These are phyloP conservation scores for Penicillium alfredii DNA, from an alignment of 495 filamentous ascomycete genomes.

Conservation along the genomic window DNA sequence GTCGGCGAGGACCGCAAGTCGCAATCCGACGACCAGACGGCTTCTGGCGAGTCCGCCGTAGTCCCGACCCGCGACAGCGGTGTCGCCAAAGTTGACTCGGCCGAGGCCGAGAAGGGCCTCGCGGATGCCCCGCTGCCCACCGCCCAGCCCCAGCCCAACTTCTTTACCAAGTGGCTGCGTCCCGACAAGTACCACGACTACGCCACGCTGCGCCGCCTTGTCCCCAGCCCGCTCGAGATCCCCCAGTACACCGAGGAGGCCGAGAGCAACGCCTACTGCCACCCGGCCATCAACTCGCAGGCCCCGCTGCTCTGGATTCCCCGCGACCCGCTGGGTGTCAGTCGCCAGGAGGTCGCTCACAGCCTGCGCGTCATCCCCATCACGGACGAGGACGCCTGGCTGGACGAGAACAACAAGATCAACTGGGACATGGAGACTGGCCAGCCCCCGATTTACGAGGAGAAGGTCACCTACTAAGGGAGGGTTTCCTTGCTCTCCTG, in stretches of 20 bases:
- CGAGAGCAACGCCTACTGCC: slow-evolving; percentile 67
- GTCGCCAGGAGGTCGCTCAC: slow-evolving; percentile 68
- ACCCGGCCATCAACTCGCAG: slow-evolving; percentile 60
- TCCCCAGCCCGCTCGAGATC: slow-evolving; percentile 51
- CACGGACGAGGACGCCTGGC: slow-evolving; percentile 73
- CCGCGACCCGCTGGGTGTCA: slow-evolving; percentile 67
- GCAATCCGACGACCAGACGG: slow-evolving; percentile 15
- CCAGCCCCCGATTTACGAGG: slow-evolving; percentile 72
- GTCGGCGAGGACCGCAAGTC: slow-evolving; percentile 24
- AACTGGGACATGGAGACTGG: slow-evolving; percentile 67
- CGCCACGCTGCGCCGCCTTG: slow-evolving; percentile 59
- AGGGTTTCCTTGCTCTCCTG: not conserved
- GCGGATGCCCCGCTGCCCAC: slow-evolving; percentile 13
- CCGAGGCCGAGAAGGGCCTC: slow-evolving; percentile 35
- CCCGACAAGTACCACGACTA: slow-evolving; percentile 76
- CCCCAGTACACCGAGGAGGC: slow-evolving; percentile 52
- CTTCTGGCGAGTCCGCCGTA: slow-evolving; percentile 16
- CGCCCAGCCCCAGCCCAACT: slow-evolving; percentile 45
- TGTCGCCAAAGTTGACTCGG: slow-evolving; percentile 28
- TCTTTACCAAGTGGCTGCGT: slow-evolving; percentile 65
- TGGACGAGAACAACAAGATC: slow-evolving; percentile 76
- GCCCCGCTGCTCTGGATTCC: slow-evolving; percentile 82
- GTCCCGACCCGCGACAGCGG: slow-evolving; percentile 26
- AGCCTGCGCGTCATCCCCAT: slow-evolving; percentile 67
- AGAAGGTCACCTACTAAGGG: slow-evolving; percentile 53